Base-by-base conservation (phyloP, 1,284 basidiomycete genomes). In the Porodaedalea pini region DNA sequence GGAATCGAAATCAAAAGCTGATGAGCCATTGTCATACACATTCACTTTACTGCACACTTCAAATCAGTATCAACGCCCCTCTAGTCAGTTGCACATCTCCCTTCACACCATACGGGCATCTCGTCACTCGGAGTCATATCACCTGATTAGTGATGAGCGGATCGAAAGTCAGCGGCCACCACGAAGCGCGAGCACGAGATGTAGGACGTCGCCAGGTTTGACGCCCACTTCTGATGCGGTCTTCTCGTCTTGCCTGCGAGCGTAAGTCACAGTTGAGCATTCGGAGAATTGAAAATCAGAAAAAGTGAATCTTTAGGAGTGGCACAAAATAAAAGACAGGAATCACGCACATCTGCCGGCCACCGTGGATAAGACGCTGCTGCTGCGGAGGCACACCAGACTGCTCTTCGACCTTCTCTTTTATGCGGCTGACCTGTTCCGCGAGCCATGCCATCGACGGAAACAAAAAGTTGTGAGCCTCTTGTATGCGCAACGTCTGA, bases 371-470 rank as follows among this genome's bases (percentile, higher is more conserved):
- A 66, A 99, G 75, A 60, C 97, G 85, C 72, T 99, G 97, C 73
- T 99, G 97, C 39, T 82, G 91, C 60, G 97, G 96, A 15, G 97
- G 97, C 50, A 99, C 97, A 67, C 96, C 97, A 40, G 95, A 96
- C 75, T 99, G 97, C 76, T 98, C 96, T 73, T 99, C 97, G 31
- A 99, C 94, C 71, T 93, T 91, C 79, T 98, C 95, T 78, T 99
- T 99, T 76, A 99, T 96, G 65, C 93, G 87, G 48, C 85, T 80
- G 70, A 98, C 94, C 95, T 97, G 65, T 27, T 31, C 41, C 50
- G 50, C 34, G 10, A 37, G 29, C 13, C 34, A 40, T 51, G 32
- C 25, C 17, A 34, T n/a, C 27, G 17, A 19, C 34, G 13, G 4
- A 17, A 34, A 34, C 13, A 34, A 34, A 13, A 34, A 29, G 10